Evolutionary conservation across 306 rosid genomes (phyloP), one percentile per base, ranked within the genome.

Genomic region (Trifolium fragiferum): DNA sequence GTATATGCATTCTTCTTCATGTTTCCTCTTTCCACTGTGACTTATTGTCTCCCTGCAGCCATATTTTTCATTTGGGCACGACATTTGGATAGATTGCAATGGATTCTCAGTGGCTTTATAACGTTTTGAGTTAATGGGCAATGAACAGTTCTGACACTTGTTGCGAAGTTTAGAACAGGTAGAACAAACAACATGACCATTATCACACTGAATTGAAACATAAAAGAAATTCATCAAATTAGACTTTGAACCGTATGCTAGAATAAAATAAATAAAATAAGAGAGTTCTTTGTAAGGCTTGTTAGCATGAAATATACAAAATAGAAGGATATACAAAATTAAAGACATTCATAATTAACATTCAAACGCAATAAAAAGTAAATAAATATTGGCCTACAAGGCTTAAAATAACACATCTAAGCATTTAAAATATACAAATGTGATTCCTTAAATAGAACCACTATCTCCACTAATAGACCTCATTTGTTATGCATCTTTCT

Each of bases 11-110:
- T 51, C 58, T 51, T 18, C 58, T 51, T 25, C 35, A 25, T 58
- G 64, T 3, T 58, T 58, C 12, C 13, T 51, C 58, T 51, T 51
- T 18, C 6, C 37, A 25, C 6, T 14, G 9, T 58, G 23, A 58
- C 37, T 58, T 27, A 58, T 58, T 12, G 2, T 58, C 64, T 25
- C 35, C 38, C 2, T 58, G 38, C 64, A 58, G 23, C 64, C 64
- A 58, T 58, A 6, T 58, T 25, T 58, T 58, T 19, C 38, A 19
- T 51, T 18, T 0, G 38, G 64, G 64, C 64, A 90, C 18, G 80
- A 15, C 43, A 85, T 44, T 77, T 76, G 72, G 30, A 85, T 77
- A 14, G 90, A 81, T 68, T 88, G 89, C 55, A 86, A 43, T 46
- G 40, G 16, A 44, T 44, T 44, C 50, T 44, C 50, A 13, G 1